Base-by-base conservation (phyloP, 2,329 filamentous ascomycete species). In the Aureobasidium sp. region DNA sequence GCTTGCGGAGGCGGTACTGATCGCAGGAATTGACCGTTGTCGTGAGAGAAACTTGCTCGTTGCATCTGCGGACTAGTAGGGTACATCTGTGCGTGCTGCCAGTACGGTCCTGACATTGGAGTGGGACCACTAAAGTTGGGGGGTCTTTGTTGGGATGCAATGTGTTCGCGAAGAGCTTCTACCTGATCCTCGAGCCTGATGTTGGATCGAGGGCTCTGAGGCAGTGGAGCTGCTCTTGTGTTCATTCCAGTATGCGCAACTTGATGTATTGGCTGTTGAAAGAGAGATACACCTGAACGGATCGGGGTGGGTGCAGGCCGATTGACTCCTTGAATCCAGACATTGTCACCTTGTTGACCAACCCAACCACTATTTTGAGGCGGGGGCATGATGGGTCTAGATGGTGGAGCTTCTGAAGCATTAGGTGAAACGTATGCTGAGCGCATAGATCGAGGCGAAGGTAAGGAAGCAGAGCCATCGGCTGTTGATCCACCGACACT, bases 361-460 rank as follows among this genome's bases (percentile, higher is more conserved):
- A 66, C 70, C 2, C 62, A 63, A 9, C 66, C 68, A 11, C 69
- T 70, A 29, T 29, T 29, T 9, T 44, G 53, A 29, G 29, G 4
- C 15, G 71, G 71, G 9, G 70, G 68, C 31, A 70, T 66, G 9
- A 67, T 70, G 8, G 71, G 72, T 24, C 64, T 63, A 12, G 69
- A 70, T 1, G 69, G 72, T 19, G 71, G 70, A 9, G 71, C 70
- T 27, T 66, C 67, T 9, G 70, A 67, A 19, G 62, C 63, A 17
- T 71, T 68, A 48, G 70, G 70, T 27, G 69, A 72, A 27, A 66
- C 69, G 49, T 67, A 68, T 48, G 69, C 67, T 4, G 71, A 72
- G 66, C 19, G 54, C 42, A 48, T 47, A n/a, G 54, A 48, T 14
- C 39, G 40, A 27, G 42, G 54, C 4, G 70, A 73, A 11, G 70